These are phyloP conservation scores for Paraphoma sp. DNA, from an alignment of 2,329 filamentous ascomycete genomes.

Conservation along the genomic window DNA sequence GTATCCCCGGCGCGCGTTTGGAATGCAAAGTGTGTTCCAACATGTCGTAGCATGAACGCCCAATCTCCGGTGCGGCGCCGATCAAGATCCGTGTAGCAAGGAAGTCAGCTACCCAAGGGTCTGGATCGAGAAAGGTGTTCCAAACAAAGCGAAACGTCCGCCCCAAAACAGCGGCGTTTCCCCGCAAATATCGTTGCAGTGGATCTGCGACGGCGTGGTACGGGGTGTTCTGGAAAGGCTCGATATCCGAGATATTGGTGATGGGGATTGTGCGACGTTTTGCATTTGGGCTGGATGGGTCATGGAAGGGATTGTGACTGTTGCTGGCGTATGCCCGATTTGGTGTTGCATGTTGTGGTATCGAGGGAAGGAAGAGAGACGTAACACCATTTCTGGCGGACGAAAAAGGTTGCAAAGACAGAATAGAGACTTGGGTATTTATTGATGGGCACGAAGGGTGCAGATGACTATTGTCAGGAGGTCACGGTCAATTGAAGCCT, in stretches of 20 bases:
- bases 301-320: background rate
- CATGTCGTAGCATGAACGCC: background rate
- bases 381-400: too few relatives aligned
- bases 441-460: too few relatives aligned
- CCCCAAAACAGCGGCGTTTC: slow-evolving; percentile 6
- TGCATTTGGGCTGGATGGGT: background rate
- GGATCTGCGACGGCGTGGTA: slow-evolving; percentile 13
- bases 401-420: too few relatives aligned
- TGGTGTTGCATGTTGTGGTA: too few relatives aligned
- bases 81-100: slow-evolving; percentile 8
- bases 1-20: background rate
- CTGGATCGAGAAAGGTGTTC: slow-evolving; percentile 8
- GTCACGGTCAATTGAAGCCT: too few relatives aligned
- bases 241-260: slow-evolving; percentile 10
- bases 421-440: too few relatives aligned
- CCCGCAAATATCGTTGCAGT: slow-evolving; percentile 9
- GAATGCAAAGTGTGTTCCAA: background rate
- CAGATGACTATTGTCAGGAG: too few relatives aligned
- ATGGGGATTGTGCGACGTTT: slow-evolving; percentile 5
- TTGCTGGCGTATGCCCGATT: too few relatives aligned
- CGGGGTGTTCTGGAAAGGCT: slow-evolving; percentile 25
- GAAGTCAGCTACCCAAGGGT: slow-evolving; percentile 7
- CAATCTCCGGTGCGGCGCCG: slow-evolving; percentile 11
- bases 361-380: too few relatives aligned
- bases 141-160: slow-evolving; percentile 7